Evolutionary conservation across 768 basidiomycete genomes (phyloP), one percentile per base, ranked within the genome.

Genomic region (Leccinellum albellum): DNA sequence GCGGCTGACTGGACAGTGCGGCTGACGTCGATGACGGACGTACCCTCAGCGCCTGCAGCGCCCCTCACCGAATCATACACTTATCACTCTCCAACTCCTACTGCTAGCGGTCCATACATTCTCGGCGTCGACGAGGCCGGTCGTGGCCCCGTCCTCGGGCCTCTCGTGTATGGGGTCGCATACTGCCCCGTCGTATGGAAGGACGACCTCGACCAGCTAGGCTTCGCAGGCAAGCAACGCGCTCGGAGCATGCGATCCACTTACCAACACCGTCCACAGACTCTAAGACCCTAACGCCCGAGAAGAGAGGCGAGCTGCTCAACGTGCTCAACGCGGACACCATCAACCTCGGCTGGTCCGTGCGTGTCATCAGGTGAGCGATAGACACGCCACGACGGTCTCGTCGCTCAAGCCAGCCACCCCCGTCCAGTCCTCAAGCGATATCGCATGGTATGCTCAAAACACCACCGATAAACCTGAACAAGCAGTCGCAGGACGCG

Each of bases 51-150:
- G 2, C 80, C 83, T 10, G 82, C 82, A 2, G 74, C 70, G 0
- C 82, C 88, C 0, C 77, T 91, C 31, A 78, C 75, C 6, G 77
- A 81, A 10, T 91, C 91, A 0, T 93, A 93, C 67, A 87, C 89
- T 0, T 85, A 89, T 66, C 88, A 91, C 68, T 89, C 89, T 0
- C 79, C 84, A 2, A 80, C 70, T 0, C 91, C 91, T 2, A 87
- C 86, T 0, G 80, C 84, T 1, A 55, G 71, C 1, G 91, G 91
- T 0, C 88, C 89, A 0, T 97, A 95, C 75, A 91, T 98, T 50
- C 87, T 99, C 50, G 97, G 97, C 23, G 94, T 99, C n/a, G 97
- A 99, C 71, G 97, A 99, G 70, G 97, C 97, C 0, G 97, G 97
- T 0, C 80, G 97, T 54, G 97, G 97, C 0, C 97, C 96, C 21